Evolutionary conservation across 768 basidiomycete genomes (phyloP).

Genomic region (Boletus speciosus): DNA sequence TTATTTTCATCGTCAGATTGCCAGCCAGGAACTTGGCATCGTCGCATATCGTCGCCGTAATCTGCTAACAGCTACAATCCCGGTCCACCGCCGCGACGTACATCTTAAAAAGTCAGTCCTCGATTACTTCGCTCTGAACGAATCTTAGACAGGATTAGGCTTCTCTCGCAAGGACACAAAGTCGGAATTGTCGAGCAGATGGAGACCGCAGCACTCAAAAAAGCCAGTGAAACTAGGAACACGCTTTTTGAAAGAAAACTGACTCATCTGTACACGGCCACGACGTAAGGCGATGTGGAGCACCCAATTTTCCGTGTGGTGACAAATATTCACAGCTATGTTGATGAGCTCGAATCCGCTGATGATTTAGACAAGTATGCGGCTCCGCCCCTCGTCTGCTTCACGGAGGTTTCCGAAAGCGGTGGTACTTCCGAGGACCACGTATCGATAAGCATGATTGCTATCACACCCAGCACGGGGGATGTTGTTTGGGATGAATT

Average conservation of each 20-base stretch:
- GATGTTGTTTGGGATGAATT: slow-evolving; percentile 95
- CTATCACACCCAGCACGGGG: slow-evolving; percentile 82
- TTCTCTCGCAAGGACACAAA: slow-evolving; percentile 75
- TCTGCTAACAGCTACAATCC: slow-evolving; percentile 72
- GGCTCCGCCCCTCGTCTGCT: slow-evolving; percentile 67
- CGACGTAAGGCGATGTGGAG: slow-evolving; percentile 57
- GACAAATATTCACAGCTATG: slow-evolving; percentile 52
- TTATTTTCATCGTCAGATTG: slow-evolving; percentile 46
- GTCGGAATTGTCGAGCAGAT: slow-evolving; percentile 81
- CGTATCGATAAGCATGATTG: slow-evolving; percentile 66
- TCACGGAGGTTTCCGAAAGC: slow-evolving; percentile 49
- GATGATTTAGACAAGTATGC: slow-evolving; percentile 56
- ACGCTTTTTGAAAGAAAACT: slow-evolving; percentile 71
- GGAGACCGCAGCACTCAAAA: slow-evolving; percentile 89
- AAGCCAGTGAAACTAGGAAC: slow-evolving; percentile 70
- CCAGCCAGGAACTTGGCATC: slow-evolving; percentile 75
- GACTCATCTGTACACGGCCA: slow-evolving; percentile 78
- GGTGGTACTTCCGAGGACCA: slow-evolving; percentile 22
- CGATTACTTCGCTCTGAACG: not conserved
- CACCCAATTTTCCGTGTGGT: not conserved
- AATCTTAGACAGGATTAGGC: slow-evolving; percentile 34
- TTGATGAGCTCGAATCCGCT: slow-evolving; percentile 72
- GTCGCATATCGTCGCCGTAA: slow-evolving; percentile 69
- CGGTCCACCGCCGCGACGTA: slow-evolving; percentile 60
- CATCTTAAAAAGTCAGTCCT: slow-evolving; percentile 67